A percentile compares a stretch with the other conserved stretches of the same genome.
Conservation (phyloP, 352 stramenopile species). For the Globisporangium abappressorium region DNA sequence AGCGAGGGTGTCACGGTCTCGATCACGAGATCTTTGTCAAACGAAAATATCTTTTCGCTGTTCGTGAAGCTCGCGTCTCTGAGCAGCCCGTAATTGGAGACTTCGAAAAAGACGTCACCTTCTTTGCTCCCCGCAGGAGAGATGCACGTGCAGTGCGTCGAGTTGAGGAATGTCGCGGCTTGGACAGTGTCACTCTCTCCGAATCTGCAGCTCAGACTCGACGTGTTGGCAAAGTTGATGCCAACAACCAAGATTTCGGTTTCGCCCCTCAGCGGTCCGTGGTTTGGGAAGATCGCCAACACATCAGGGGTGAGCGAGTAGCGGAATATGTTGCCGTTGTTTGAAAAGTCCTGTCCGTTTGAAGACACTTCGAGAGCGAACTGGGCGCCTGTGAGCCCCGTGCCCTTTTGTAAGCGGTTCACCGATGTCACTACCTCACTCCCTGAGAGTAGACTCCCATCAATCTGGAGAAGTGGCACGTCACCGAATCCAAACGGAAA, state of each 20-base stretch:
- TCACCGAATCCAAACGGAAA: conserved; percentile 36
- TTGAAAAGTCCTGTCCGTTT: conserved; percentile 79
- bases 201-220: conserved; percentile 67
- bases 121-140: conserved; percentile 37
- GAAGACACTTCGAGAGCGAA: conserved; percentile 88
- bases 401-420: conserved; percentile 29
- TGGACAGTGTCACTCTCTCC: conserved; percentile 33
- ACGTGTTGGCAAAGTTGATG: conserved; percentile 73
- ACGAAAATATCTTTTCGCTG: conserved; percentile 65
- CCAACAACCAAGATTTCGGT: conserved; percentile 81
- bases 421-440: conserved; percentile 16
- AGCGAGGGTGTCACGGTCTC: conserved; percentile 72
- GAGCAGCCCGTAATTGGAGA: conserved; percentile 64
- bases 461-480: conserved; percentile 27
- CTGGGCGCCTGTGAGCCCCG: conserved; percentile 42
- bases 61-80: conserved; percentile 35
- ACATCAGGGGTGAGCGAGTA: conserved; percentile 74
- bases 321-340: conserved; percentile 48
- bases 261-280: conserved; percentile 74
- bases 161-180: conserved; percentile 59
- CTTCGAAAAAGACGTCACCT: conserved; percentile 52
- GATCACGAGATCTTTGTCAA: conserved; percentile 70
- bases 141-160: conserved; percentile 65
- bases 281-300: conserved; percentile 47
- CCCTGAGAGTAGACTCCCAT: conserved; percentile 12